Evolutionary conservation across 768 basidiomycete genomes (phyloP).

Genomic region (Pleurotus pulmonarius): DNA sequence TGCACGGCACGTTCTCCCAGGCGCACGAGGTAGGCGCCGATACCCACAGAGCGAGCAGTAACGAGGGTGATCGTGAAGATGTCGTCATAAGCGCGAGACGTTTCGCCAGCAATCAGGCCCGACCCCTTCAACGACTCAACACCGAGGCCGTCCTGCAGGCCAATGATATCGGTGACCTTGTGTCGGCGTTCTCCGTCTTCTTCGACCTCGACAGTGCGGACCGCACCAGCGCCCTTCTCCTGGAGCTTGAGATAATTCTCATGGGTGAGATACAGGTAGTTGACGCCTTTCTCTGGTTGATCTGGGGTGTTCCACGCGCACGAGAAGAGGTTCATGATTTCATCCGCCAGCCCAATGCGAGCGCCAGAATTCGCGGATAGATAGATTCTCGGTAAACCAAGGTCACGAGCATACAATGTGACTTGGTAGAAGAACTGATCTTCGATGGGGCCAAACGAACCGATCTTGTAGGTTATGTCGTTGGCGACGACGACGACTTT

Average conservation of each 20-base stretch:
- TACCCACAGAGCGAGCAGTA: conserved; percentile 97
- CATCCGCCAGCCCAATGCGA: conserved; percentile 93
- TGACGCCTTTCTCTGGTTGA: conserved; percentile 91
- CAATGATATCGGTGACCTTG: conserved; percentile 96
- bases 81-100: conserved; percentile 97
- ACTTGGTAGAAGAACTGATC: conserved; percentile 97
- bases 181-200: conserved; percentile 84
- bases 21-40: conserved; percentile 97
- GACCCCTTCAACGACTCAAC: conserved; percentile 96
- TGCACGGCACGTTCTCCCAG: conserved; percentile 97
- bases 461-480: conserved; percentile 98
- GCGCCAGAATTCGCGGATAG: conserved; percentile 99
- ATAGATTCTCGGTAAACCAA: conserved; percentile 92
- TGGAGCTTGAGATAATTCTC: conserved; percentile 88
- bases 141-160: conserved; percentile 94
- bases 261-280: conserved; percentile 92
- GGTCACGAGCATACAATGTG: conserved; percentile 86
- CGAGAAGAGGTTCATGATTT: conserved; percentile 82
- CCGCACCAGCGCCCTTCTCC: conserved; percentile 75
- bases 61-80: conserved; percentile 99
- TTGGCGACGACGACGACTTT: conserved; percentile 89
- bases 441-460: conserved; percentile 93
- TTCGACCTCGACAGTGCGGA: conserved; percentile 81
- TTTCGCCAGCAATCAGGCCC: conserved; percentile 97
- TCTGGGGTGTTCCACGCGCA: conserved; percentile 83